Evolutionary conservation across 805 yeast genomes (phyloP), one percentile per base, ranked within the genome.

Genomic region (Nakazawaea wickerhamii): DNA sequence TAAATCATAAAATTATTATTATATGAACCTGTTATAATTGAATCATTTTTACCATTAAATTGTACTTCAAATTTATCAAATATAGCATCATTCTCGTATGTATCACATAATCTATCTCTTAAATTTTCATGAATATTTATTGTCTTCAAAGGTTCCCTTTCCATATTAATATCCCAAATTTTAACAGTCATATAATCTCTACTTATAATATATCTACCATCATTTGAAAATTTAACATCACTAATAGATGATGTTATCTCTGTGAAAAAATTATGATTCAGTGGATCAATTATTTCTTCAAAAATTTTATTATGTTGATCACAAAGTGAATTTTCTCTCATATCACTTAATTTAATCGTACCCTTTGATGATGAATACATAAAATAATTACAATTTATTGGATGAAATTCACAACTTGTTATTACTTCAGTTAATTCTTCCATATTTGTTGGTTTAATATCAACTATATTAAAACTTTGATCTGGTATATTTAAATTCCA

Each of bases 161-260:
- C 96, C 99, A 93, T 93, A 50, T 88, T 88, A 48, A 93, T 75
- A 69, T 93, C 99, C 99, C 99, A 93, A 53, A 93, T 84, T 65
- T 93, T 93, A 26, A 91, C 96, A 9, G 96, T 87, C 85, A 93
- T 78, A 63, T 93, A 93, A 70, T 93, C 99, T 60, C 99, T 80
- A 32, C 95, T 79, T n/a, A 91, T 96, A 59, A 93, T 86, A 64
- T 93, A 89, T 54, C 93, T 76, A 34, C 99, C 99, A 63, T 91
- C 87, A 44, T 81, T 76, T 53, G 93, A 79, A 61, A 93, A 93
- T 61, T 89, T 85, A 44, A 90, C 95, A 67, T 93, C 99, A 23
- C 95, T 81, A 46, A 93, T 93, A 34, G 93, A 81, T 28, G 95
- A 81, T 2, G 98, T 93, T 62, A 93, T 93, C 63, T 93, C 99